Evolutionary conservation across 768 basidiomycete species (phyloP), one percentile per base, ranked within the genome.

Genomic region (Trametes cingulata): DNA sequence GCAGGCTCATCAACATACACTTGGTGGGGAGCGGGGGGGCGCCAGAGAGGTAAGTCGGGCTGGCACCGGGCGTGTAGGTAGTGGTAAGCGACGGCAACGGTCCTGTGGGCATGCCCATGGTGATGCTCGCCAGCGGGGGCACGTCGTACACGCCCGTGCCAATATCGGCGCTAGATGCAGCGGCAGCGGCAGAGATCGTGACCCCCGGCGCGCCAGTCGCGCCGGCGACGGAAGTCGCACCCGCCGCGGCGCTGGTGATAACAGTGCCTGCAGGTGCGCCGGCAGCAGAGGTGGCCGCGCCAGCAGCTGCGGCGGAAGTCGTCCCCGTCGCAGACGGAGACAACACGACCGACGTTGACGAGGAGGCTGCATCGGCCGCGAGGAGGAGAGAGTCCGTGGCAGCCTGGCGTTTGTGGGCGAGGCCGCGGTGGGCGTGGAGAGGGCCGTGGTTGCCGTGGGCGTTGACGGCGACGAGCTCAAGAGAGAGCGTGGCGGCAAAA

Each of bases 11-110:
- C 7, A 35, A 74, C 81, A 59, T 71, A 89, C 89, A 85, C n/a
- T 79, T 70, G 0, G 81, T 76, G 0, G 93, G 93, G 10, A 94
- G 75, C 2, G 74, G 60, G 2, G 89, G 88, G 1, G 83, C 93
- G 59, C 88, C 87, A 33, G 82, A 67, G 25, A 57, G 15, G 41
- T 88, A 75, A 1, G 88, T 84, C 2, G 87, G 81, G 0, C 78
- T 77, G 27, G 85, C 82, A 1, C 91, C 91, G 41, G 85, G 72
- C 0, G 81, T 36, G 65, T 75, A 88, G 0, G 85, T 85, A 2
- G 82, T 70, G 3, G 83, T 76, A 17, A 83, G 74, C 1, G 82
- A 68, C 1, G 81, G 76, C 0, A 82, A 78, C 2, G 81, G 61
- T 6, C 78, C 77, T 6, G 81, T 74, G 5, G 87, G 73, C 85